Evolutionary conservation across 1,139 yeast genomes (phyloP), one percentile per base, ranked within the genome.

Genomic region (Pichia inconspicua): DNA sequence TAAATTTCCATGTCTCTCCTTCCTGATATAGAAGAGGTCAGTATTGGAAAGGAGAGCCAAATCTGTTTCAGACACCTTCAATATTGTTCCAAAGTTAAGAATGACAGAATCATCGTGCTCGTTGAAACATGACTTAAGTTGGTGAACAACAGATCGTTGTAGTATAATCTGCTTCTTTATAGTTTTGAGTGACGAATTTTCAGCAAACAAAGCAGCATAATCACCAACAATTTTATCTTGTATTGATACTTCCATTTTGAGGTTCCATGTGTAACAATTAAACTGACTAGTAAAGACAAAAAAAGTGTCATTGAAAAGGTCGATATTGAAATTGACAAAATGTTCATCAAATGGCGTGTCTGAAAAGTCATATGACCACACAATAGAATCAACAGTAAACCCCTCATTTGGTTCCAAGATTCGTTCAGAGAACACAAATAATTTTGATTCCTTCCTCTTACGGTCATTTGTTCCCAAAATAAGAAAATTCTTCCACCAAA

Each of bases 221-320:
- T 50, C 48, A 12, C 46, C 51, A 14, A 30, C 31, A 19, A 39
- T 22, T 32, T 39, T 49, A 11, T 46, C 34, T 2, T 19, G 36
- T 14, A 30, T 43, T 6, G 17, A 41, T 2, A 39, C 38, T 25
- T 43, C 49, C 42, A 43, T 22, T n/a, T 19, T 52, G 15, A 63
- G 19, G 35, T 60, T 61, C 66, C 66, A 64, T 5, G 66, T 58
- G 48, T 65, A 65, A 43, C 63, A 58, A 46, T 63, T 64, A 19
- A 64, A 45, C 17, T 50, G 49, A 46, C 62, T 60, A 4, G 66
- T 61, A n/a, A 63, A 48, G 1, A 63, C 66, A 11, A 64, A 42
- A n/a, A 65, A 45, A 43, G 58, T 60, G 48, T 62, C 62, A 17
- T 49, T 53, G 42, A 48, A 49, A 1, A 54, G 22, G 47, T 65